Evolutionary conservation across 1,139 yeast genomes (phyloP).

Genomic region (Yamadazyma dendronema): DNA sequence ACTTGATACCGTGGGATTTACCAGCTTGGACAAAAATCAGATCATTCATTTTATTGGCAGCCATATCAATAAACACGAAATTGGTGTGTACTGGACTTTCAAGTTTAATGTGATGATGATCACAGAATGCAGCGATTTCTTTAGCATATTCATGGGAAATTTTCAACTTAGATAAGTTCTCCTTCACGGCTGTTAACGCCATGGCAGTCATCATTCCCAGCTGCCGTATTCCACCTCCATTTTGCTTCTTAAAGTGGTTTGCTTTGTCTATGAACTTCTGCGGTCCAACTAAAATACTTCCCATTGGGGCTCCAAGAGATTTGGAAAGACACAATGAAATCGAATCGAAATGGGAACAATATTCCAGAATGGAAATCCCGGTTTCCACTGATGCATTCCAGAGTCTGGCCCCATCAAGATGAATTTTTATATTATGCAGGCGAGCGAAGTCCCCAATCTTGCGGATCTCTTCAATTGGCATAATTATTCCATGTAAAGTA

Average conservation of each 20-base stretch:
- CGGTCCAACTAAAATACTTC: slow-evolving; percentile 81
- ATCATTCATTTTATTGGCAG: slow-evolving; percentile 32
- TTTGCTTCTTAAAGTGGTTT: slow-evolving; percentile 86
- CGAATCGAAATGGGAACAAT: slow-evolving; percentile 79
- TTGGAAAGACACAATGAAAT: slow-evolving; percentile 88
- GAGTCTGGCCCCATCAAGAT: slow-evolving; percentile 93
- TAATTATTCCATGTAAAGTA: slow-evolving; percentile 79
- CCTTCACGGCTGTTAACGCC: slow-evolving; percentile 46
- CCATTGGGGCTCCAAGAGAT: slow-evolving; percentile 93
- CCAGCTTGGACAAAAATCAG: slow-evolving; percentile 24
- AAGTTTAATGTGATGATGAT: slow-evolving; percentile 27
- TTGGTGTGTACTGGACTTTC: slow-evolving; percentile 42
- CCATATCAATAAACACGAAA: slow-evolving; percentile 42
- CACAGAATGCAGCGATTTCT: slow-evolving; percentile 48
- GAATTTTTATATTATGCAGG: slow-evolving; percentile 62
- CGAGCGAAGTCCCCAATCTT: slow-evolving; percentile 73
- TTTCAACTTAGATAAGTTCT: slow-evolving; percentile 23
- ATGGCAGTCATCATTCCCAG: slow-evolving; percentile 80
- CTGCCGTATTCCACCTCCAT: slow-evolving; percentile 95
- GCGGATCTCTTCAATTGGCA: slow-evolving; percentile 77
- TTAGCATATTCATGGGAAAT: slow-evolving; percentile 47
- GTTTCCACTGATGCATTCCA: slow-evolving; percentile 87
- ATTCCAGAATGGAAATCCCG: slow-evolving; percentile 66
- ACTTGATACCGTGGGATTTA: slow-evolving; percentile 26
- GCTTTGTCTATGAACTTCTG: slow-evolving; percentile 63